Conservation (phyloP, 1,139 yeast genomes). For the Scheffersomyces illinoinensis region DNA sequence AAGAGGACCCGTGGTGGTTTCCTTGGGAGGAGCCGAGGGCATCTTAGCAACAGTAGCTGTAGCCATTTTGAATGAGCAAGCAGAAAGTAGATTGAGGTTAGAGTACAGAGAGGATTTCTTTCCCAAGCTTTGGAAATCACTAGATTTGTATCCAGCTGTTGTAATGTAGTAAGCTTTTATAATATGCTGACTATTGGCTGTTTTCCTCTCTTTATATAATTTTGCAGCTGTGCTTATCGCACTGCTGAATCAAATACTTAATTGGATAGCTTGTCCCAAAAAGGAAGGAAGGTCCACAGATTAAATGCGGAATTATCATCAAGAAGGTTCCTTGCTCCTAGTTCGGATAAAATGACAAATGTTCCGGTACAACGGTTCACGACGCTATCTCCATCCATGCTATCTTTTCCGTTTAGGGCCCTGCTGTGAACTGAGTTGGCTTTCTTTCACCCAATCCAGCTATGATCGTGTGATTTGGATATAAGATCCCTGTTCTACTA, state of each 20-base stretch:
- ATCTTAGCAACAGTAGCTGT: constrained; percentile 13
- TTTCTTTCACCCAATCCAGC: not conserved
- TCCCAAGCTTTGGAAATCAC: not conserved
- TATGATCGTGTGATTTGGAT: not conserved
- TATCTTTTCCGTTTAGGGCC: not conserved
- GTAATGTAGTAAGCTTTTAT: not conserved
- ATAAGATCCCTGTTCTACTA: not conserved
- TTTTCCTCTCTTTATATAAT: not conserved
- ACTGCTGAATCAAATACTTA: not conserved
- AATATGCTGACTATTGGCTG: not conserved
- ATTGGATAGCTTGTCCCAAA: not conserved
- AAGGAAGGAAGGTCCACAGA: not conserved
- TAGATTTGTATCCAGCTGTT: not conserved
- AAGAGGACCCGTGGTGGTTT: constrained; percentile 20
- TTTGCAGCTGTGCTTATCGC: not conserved
- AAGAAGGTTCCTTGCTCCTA: not conserved
- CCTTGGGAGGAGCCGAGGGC: constrained; percentile 28
- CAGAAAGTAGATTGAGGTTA: not conserved
- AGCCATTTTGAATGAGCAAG: constrained; percentile 8
- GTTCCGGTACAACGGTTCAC: not conserved
- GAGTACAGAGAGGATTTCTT: not conserved
- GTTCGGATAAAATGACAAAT: not conserved
- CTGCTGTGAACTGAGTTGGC: not conserved
- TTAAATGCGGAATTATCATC: not conserved
- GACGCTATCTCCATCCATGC: not conserved